Base-by-base conservation (phyloP, 345 rosid genomes). In the Psidium guajava region DNA sequence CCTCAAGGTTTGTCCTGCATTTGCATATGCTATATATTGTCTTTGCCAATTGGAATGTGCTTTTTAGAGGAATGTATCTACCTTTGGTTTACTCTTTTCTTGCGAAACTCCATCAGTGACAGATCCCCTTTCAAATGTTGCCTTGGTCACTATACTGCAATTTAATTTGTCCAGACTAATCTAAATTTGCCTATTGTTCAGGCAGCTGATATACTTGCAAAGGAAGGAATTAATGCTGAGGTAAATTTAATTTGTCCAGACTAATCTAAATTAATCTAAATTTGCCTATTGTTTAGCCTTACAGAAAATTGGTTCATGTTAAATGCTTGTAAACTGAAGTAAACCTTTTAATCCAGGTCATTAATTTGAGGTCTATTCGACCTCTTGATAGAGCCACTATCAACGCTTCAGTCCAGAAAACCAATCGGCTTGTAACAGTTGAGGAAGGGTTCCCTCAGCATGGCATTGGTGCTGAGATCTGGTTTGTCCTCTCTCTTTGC, bases 391-490 rank as follows among this genome's bases (percentile, higher is more conserved):
- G 98, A 91, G 88, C 94, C 73, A 89, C 96, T 47, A 97, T 97
- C 87, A 97, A 96, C 82, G 90, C 94, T 83, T 97, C 99, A 40
- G 98, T 97, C 36, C 92, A 96, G 87, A 97, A 97, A 90, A 97
- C 99, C 53, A 97, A 93, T 93, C 92, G 99, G 86, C 93, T 97
- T 86, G 96, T 97, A 40, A 96, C 99, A 52, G 95, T 97, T 16
- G 99, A 97, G 88, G 98, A 97, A 92, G 99, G 96, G 58, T 97
- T 95, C 88, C 99, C 98, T 87, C 98, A 97, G 89, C 98, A 96
- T 87, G 99, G 99, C 73, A 91, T 97, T 81, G 97, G 99, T 22
- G 98, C 99, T 61, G 99, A 96, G 88, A 97, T 96, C 91, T 95
- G 98, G 98, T 93, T 83, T 54, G 44, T 69, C 47, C 64, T 88